Conservation (phyloP, 2,329 filamentous ascomycete species). For the Aureobasidium sp. region DNA sequence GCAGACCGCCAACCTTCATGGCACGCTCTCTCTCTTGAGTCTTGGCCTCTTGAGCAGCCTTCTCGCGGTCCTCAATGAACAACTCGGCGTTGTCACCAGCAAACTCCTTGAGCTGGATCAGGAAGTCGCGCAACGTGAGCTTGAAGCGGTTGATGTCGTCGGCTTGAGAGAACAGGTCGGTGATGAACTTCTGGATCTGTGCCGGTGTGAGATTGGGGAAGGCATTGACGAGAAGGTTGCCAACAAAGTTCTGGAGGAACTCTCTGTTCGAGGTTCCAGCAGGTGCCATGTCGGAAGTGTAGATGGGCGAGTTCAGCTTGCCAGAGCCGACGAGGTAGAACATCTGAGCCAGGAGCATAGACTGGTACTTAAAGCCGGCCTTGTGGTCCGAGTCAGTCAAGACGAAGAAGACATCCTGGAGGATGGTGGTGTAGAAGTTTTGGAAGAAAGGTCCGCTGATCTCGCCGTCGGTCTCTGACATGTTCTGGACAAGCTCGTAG, state of each 20-base stretch:
- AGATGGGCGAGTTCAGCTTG: conserved; percentile 90
- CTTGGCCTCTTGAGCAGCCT: conserved; percentile 77
- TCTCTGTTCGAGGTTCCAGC: conserved; percentile 81
- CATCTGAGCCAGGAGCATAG: conserved; percentile 85
- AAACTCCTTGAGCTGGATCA: conserved; percentile 96
- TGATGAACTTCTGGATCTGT: conserved; percentile 85
- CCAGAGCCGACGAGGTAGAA: conserved; percentile 89
- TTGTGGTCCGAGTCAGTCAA: conserved; percentile 97
- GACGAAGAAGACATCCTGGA: conserved; percentile 98
- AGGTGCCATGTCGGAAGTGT: conserved; percentile 72
- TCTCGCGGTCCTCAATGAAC: conserved; percentile 89
- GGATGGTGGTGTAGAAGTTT: conserved; percentile 89
- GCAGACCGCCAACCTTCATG: conserved; percentile 87
- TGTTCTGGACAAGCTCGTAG: conserved; percentile 93
- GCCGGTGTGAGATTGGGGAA: conserved; percentile 83
- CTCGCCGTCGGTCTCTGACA: conserved; percentile 78
- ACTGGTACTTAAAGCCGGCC: conserved; percentile 97
- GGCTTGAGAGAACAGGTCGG: conserved; percentile 80
- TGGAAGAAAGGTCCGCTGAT: conserved; percentile 96
- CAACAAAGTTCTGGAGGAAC: conserved; percentile 82
- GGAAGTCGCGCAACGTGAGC: conserved; percentile 88
- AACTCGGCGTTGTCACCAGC: conserved; percentile 91
- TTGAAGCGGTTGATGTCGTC: conserved; percentile 92
- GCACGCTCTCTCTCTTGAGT: conserved; percentile 83
- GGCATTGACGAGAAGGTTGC: conserved; percentile 73